These are phyloP conservation scores for Fusarium continuum DNA, from an alignment of 2,329 filamentous ascomycete genomes.

Conservation along the genomic window DNA sequence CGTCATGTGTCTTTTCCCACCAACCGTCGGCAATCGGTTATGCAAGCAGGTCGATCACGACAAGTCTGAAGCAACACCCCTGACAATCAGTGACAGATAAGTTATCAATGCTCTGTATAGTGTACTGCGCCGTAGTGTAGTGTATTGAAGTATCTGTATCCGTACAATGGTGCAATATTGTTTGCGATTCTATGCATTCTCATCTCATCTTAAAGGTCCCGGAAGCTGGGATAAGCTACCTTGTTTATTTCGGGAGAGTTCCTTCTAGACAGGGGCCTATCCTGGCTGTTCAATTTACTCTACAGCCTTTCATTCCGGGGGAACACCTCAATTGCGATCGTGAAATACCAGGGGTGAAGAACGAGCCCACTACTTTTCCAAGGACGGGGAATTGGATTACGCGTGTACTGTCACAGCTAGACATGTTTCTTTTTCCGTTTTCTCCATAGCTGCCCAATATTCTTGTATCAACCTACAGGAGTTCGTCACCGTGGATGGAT, in stretches of 20 bases:
- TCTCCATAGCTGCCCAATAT: background rate
- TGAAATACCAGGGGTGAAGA: constrained; percentile 13
- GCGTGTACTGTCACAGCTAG: constrained; percentile 18
- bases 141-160: too few relatives aligned
- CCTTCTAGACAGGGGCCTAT: constrained; percentile 4
- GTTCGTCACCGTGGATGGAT: background rate
- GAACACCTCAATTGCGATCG: constrained; percentile 15
- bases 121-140: background rate
- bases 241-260: constrained; percentile 35
- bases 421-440: background rate
- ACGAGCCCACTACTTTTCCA: constrained; percentile 21
- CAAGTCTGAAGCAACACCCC: constrained; percentile 8
- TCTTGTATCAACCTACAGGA: background rate
- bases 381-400: constrained; percentile 30
- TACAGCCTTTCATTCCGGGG: background rate
- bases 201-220: constrained; percentile 5
- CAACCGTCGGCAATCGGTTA: constrained; percentile 31
- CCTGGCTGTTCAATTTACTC: constrained; percentile 29
- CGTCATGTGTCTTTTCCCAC: constrained; percentile 27
- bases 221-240: constrained; percentile 12
- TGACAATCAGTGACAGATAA: constrained; percentile 17
- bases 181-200: background rate
- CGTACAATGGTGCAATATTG: background rate
- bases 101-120: background rate
- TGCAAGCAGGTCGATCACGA: constrained; percentile 32